These are phyloP conservation scores for Rosa hybrid DNA, from an alignment of 331 rosid genomes.

Conservation along the genomic window DNA sequence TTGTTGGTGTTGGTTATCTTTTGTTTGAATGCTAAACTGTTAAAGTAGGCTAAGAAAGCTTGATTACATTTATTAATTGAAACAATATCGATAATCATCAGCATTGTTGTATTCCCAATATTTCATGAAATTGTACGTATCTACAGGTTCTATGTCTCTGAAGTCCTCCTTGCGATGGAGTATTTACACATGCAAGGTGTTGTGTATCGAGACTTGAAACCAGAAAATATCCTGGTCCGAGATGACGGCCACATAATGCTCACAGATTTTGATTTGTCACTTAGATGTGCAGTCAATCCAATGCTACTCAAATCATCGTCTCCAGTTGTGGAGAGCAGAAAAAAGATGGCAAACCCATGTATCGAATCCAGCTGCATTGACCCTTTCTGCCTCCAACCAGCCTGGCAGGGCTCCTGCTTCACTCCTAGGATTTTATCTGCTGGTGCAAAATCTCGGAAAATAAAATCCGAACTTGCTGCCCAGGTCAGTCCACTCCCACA, in stretches of 20 bases:
- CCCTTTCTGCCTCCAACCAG: constrained; percentile 96
- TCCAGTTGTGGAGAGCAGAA: constrained; percentile 51
- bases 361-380: constrained; percentile 82
- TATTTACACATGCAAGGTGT: constrained; percentile 98
- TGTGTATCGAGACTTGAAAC: constrained; percentile 93
- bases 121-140: constrained; percentile 4
- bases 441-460: constrained; percentile 74
- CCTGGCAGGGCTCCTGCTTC: constrained; percentile 97
- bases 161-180: constrained; percentile 92
- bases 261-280: constrained; percentile 91
- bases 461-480: constrained; percentile 59
- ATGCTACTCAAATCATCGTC: constrained; percentile 71
- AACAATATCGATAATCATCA: not conserved
- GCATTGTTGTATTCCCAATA: not conserved
- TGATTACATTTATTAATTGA: not conserved
- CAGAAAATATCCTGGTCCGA: constrained; percentile 88
- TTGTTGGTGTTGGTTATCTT: not conserved
- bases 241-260: constrained; percentile 99
- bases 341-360: constrained; percentile 68
- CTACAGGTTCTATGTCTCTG: constrained; percentile 90
- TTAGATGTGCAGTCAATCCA: constrained; percentile 82
- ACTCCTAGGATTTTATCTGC: constrained; percentile 73
- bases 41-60: not conserved
- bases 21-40: constrained; percentile 10
- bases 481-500: constrained; percentile 83